Evolutionary conservation across 371 early-diverging fungal species (phyloP).

Genomic region (Conidiobolus incongruus): DNA sequence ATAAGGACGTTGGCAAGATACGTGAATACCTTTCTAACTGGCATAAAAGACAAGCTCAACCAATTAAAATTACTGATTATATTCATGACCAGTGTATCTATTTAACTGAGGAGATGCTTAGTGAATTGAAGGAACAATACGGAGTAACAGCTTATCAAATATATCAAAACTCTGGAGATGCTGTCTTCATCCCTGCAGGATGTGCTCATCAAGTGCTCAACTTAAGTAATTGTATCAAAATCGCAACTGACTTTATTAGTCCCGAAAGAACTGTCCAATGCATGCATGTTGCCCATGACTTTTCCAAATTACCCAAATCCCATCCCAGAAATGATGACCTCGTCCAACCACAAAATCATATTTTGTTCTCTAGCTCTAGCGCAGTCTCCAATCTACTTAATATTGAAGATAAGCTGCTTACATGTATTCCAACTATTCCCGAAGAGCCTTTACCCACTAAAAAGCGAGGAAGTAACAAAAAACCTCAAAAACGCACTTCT

Average conservation of each 20-base stretch:
- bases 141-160: constrained; percentile 24
- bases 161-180: constrained; percentile 35
- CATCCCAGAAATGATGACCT: constrained; percentile 5
- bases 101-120: constrained; percentile 18
- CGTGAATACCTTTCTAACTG: constrained; percentile 4
- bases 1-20: constrained; percentile 14
- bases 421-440: too few relatives aligned
- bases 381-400: too few relatives aligned
- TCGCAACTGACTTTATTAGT: constrained; percentile 44
- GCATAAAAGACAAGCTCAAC: too few relatives aligned
- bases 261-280: constrained; percentile 19
- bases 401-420: too few relatives aligned
- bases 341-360: background rate
- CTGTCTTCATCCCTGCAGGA: constrained; percentile 55
- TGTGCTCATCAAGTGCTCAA: constrained; percentile 51
- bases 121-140: constrained; percentile 11
- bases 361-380: too few relatives aligned
- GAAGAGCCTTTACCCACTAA: too few relatives aligned
- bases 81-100: constrained; percentile 35
- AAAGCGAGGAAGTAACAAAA: too few relatives aligned
- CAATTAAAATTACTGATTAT: constrained; percentile 13
- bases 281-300: constrained; percentile 2
- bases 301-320: background rate
- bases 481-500: too few relatives aligned
- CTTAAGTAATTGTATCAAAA: constrained; percentile 29